phyloP scores from a whole-genome alignment of 345 rosid genomes.

The Corymbia maculata region DNA sequence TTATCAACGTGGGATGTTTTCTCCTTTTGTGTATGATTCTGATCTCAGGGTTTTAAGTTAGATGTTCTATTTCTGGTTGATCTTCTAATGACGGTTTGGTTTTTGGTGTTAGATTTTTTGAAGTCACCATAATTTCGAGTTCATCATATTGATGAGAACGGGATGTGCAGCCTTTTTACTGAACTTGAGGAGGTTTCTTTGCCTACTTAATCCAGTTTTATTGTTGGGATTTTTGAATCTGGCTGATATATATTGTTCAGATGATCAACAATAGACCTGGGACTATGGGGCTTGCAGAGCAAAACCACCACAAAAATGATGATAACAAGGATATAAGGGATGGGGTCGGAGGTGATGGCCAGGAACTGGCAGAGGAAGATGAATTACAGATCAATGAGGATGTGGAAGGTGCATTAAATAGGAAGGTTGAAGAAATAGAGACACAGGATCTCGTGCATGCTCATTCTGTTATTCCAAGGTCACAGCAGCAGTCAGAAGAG shows the following conservation, averaged over 20 bases:
- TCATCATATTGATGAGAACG: slow-evolving; percentile 3
- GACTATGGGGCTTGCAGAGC: slow-evolving; percentile 11
- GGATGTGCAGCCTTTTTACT: slow-evolving; percentile 16
- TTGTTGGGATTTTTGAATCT: slow-evolving; percentile 24
- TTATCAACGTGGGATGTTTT: neutral
- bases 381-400: slow-evolving; percentile 25
- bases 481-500: slow-evolving; percentile 12
- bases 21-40: neutral
- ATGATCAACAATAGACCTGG: slow-evolving; percentile 15
- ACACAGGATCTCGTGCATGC: neutral
- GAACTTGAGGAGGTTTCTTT: slow-evolving; percentile 5
- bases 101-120: slow-evolving; percentile 1
- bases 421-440: slow-evolving; percentile 1
- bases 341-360: slow-evolving; percentile 23
- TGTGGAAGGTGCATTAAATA: slow-evolving; percentile 8
- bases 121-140: neutral
- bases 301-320: slow-evolving; percentile 9
- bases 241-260: slow-evolving; percentile 24
- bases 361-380: slow-evolving; percentile 32
- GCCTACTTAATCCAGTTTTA: neutral
- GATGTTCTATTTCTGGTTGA: neutral
- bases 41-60: neutral
- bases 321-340: slow-evolving; percentile 16
- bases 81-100: neutral
- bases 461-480: slow-evolving; percentile 2